Percentiles rank a stretch among this genome's conserved stretches.
These are phyloP conservation scores for Monilinia fructigena DNA, from an alignment of 2,329 filamentous ascomycete species.

Conservation along the genomic window DNA sequence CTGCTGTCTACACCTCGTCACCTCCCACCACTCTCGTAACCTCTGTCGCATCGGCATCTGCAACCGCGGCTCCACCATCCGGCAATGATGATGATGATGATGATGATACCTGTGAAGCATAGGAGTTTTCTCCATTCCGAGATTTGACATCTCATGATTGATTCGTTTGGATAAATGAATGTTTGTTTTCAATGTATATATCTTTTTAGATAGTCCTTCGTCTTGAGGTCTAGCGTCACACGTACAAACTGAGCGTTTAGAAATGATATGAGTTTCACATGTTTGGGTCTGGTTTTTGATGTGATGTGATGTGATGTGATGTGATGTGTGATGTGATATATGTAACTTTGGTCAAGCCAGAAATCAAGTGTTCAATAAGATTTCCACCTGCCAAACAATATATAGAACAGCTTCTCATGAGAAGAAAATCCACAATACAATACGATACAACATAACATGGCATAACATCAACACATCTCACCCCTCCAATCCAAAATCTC, in stretches of 20 bases:
- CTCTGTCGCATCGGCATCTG: neutral
- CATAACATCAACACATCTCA: no score
- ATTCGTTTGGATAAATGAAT: constrained; percentile 1
- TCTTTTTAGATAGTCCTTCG: neutral
- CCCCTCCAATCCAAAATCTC: no score
- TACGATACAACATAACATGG: no score
- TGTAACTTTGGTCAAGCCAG: neutral
- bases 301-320: neutral
- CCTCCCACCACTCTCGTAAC: neutral
- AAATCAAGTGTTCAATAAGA: no score
- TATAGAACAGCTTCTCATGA: no score
- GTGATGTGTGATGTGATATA: neutral
- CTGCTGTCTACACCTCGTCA: neutral
- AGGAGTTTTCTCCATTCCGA: neutral
- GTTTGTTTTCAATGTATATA: constrained; percentile 10
- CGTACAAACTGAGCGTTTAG: constrained; percentile 1
- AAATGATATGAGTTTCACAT: constrained; percentile 15
- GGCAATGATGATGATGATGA: neutral
- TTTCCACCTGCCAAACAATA: no score
- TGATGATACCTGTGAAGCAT: constrained; percentile 5
- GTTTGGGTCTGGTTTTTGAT: neutral
- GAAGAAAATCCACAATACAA: no score
- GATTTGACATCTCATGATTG: neutral
- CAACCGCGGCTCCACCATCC: neutral
- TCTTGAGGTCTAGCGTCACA: neutral